phyloP scores from a whole-genome alignment of 495 filamentous ascomycete species.

The Penicillium bovifimosum region DNA sequence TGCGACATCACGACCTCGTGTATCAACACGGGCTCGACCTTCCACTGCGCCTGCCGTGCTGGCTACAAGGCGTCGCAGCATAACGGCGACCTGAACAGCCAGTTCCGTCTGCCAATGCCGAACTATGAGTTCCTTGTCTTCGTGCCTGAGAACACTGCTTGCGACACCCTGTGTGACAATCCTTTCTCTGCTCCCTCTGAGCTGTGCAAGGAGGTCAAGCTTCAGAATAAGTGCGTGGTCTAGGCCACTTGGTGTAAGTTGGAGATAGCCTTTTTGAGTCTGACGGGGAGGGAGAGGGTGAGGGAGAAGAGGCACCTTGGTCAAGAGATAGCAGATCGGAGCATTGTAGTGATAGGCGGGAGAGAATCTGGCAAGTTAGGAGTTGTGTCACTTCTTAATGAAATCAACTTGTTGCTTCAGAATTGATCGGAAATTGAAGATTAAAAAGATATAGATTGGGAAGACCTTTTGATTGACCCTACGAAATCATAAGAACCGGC shows the following conservation, averaged over 20 bases:
- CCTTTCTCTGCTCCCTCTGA: slow-evolving; percentile 24
- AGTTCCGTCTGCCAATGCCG: slow-evolving; percentile 39
- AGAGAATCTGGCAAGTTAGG: neutral
- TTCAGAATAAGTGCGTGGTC: slow-evolving; percentile 27
- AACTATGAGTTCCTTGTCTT: slow-evolving; percentile 42
- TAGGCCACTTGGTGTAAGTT: slow-evolving; percentile 6
- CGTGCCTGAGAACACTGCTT: slow-evolving; percentile 33
- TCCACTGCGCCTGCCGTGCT: slow-evolving; percentile 67
- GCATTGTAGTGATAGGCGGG: neutral
- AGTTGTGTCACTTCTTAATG: neutral
- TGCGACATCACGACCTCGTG: slow-evolving; percentile 42
- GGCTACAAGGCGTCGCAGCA: slow-evolving; percentile 55
- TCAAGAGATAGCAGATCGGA: neutral
- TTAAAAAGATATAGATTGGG: slow-evolving; percentile 13
- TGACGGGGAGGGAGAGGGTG: neutral
- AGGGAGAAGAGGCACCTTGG: neutral
- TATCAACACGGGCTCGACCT: slow-evolving; percentile 61
- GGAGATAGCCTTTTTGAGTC: neutral
- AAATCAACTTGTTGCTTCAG: neutral
- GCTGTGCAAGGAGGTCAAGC: slow-evolving; percentile 36
- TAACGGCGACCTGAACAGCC: slow-evolving; percentile 29
- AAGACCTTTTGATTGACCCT: slow-evolving; percentile 20
- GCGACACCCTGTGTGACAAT: slow-evolving; percentile 37
- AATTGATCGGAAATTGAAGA: neutral
- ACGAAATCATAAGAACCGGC: slow-evolving; percentile 14